Base-by-base conservation (phyloP, 2,329 filamentous ascomycete species). In the Venturia nashicola region DNA sequence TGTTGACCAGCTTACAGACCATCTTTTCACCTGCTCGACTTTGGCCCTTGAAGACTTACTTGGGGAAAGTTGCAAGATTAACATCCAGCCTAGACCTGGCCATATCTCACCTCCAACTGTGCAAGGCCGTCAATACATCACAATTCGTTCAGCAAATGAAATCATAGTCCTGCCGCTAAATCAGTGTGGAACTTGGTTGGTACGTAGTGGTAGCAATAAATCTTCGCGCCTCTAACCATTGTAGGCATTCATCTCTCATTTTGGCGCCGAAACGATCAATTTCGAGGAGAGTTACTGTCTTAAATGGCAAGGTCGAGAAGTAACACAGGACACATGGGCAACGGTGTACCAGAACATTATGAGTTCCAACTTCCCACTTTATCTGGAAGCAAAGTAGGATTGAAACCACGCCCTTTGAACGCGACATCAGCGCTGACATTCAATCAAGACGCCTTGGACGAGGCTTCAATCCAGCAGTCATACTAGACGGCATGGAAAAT, bases 111-210 rank as follows among this genome's bases (percentile, higher is more conserved):
- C 32, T 34, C 51, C 51, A 39, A 57, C 11, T 12, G 27, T 57
- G 32, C 51, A 57, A 36, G 51, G 51, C 14, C 51, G 51, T 57
- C 51, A 57, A 57, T 57, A 57, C n/a, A 36, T 57, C 27, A 57
- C 51, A 9, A 9, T 57, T 11, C 51, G 32, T 36, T 57, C 32
- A 5, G 18, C 51, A 57, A 57, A 9, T 36, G 51, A 57, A 18
- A 36, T 36, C 32, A 36, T 57, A 36, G 51, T 57, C 32, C 23
- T 57, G 51, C 27, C 51, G 12, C 14, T 57, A 8, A 32, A 57
- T 57, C 27, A 36, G 32, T 57, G 51, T 36, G 18, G 12, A 12
- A 57, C 51, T 57, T 57, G 51, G 51, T 12, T 57, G 51, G 51
- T 57, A 36, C 14, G 51, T 34, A 9, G 8, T 7, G 7, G 12